Percentiles rank a stretch among this genome's conserved stretches.
phyloP scores from a whole-genome alignment of 1,284 basidiomycete species.

The Schizopora paradoxa region DNA sequence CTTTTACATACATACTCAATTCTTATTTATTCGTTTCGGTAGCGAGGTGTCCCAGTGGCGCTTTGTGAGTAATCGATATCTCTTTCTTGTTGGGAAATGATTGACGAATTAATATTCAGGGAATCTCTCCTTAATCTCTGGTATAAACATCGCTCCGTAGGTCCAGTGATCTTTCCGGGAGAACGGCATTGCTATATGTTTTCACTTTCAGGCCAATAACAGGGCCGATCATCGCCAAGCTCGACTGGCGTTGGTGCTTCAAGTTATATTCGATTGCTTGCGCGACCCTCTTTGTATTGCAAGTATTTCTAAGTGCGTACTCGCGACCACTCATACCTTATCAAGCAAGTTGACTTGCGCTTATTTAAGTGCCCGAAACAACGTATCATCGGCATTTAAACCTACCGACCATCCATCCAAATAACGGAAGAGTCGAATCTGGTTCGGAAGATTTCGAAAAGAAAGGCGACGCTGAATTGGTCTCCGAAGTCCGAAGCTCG shows the following conservation, averaged over 20 bases:
- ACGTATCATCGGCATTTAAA: constrained; percentile 15
- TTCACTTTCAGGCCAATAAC: constrained; percentile 19
- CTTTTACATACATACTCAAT: neutral
- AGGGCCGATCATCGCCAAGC: constrained; percentile 20
- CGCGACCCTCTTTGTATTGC: constrained; percentile 17
- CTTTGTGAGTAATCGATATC: constrained; percentile 12
- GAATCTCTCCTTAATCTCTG: constrained; percentile 21
- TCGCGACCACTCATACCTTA: neutral
- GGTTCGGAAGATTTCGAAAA: neutral
- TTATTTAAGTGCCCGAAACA: constrained; percentile 20
- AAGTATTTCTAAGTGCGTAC: constrained; percentile 17
- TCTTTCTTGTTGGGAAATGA: neutral
- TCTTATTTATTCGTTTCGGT: neutral
- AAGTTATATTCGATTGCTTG: constrained; percentile 20
- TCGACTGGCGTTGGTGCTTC: constrained; percentile 22
- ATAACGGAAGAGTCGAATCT: neutral
- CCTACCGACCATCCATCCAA: too few species aligned
- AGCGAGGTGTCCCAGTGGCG: constrained; percentile 19
- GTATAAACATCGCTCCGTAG: constrained; percentile 23
- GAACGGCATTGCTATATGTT: too few species aligned
- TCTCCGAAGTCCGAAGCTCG: constrained; percentile 4
- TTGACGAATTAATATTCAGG: constrained; percentile 10
- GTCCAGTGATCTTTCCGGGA: too few species aligned
- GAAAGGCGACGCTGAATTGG: constrained; percentile 3
- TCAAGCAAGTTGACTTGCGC: too few species aligned